phyloP scores from a whole-genome alignment of 2,329 filamentous ascomycete species.

The Ceratocystis alfenasii region DNA sequence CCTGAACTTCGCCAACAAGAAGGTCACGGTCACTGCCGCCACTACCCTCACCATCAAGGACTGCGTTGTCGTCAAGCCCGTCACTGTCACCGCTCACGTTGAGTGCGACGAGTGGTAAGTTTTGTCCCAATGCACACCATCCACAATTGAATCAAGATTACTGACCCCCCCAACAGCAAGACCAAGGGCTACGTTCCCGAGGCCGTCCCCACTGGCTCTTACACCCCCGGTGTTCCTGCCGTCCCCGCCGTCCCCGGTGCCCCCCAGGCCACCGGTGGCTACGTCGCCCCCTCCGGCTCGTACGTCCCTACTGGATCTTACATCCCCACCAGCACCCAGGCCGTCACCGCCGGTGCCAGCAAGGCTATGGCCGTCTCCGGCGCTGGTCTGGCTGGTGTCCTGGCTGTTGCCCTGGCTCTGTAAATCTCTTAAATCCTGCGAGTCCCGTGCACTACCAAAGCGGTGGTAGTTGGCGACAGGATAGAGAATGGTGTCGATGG shows the following conservation, averaged over 20 bases:
- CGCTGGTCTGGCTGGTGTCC: slow-evolving; percentile 46
- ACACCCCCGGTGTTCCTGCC: slow-evolving; percentile 20
- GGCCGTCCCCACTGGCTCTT: slow-evolving; percentile 23
- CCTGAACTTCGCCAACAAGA: slow-evolving; percentile 51
- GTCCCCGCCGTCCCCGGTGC: slow-evolving; percentile 21
- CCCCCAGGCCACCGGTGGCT: slow-evolving; percentile 25
- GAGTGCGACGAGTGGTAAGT: slow-evolving; percentile 44
- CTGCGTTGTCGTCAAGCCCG: slow-evolving; percentile 54
- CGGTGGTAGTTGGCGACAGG: not conserved
- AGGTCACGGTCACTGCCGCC: slow-evolving; percentile 57
- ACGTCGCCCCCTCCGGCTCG: slow-evolving; percentile 31
- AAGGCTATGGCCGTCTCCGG: slow-evolving; percentile 46
- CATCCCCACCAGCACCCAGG: slow-evolving; percentile 38
- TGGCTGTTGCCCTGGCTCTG: slow-evolving; percentile 43
- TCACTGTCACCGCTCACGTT: slow-evolving; percentile 41
- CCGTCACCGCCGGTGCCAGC: slow-evolving; percentile 42
- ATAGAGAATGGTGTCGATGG: not conserved
- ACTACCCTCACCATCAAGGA: slow-evolving; percentile 60
- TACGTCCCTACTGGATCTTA: slow-evolving; percentile 27
- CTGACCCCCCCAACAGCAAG: slow-evolving; percentile 18
- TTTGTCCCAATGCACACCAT: not conserved
- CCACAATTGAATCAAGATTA: not conserved
- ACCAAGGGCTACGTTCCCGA: slow-evolving; percentile 22
- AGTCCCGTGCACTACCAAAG: not conserved
- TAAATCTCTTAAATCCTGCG: slow-evolving; percentile 35